Percentiles rank a stretch among this genome's conserved stretches.
Conservation (phyloP, 1,284 basidiomycete genomes). For the Moniliella sp. region DNA sequence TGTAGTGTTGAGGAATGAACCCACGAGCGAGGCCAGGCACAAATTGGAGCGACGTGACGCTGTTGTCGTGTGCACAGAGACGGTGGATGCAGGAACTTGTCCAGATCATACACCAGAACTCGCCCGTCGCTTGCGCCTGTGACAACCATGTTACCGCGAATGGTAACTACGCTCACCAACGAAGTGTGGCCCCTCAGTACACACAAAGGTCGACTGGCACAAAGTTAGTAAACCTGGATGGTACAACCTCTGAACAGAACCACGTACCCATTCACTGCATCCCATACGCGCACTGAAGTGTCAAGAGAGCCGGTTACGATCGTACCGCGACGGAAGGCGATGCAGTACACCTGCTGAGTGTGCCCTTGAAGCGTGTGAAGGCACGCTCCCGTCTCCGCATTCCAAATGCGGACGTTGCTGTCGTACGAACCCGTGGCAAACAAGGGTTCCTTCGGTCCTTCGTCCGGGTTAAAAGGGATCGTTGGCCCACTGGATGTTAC, state of each 20-base stretch:
- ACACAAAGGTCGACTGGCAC: conserved; percentile 51
- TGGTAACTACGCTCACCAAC: conserved; percentile 75
- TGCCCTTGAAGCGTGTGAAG: conserved; percentile 69
- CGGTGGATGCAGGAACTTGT: conserved; percentile 39
- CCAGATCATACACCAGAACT: conserved; percentile 63
- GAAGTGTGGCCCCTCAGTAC: conserved; percentile 79
- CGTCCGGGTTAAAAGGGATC: too few relatives aligned
- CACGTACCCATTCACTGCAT: conserved; percentile 50
- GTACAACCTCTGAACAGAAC: conserved; percentile 49
- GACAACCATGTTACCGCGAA: conserved; percentile 50
- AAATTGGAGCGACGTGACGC: conserved; percentile 75
- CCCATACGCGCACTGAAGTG: conserved; percentile 30
- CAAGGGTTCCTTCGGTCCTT: too few relatives aligned
- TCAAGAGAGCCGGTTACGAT: conserved; percentile 60
- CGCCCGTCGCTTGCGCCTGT: conserved; percentile 84
- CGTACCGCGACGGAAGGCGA: too few relatives aligned
- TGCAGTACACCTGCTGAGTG: conserved; percentile 71
- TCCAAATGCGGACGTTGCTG: conserved; percentile 39
- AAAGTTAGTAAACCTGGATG: too few relatives aligned
- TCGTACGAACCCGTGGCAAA: too few relatives aligned
- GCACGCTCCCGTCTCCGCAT: conserved; percentile 41
- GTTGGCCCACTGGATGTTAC: conserved; percentile 69
- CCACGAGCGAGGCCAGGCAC: too few relatives aligned
- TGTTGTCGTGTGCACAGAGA: conserved; percentile 52
- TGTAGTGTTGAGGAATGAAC: too few relatives aligned